Evolutionary conservation across 306 rosid species (phyloP).

Genomic region (Hylodesmum podocarpum): DNA sequence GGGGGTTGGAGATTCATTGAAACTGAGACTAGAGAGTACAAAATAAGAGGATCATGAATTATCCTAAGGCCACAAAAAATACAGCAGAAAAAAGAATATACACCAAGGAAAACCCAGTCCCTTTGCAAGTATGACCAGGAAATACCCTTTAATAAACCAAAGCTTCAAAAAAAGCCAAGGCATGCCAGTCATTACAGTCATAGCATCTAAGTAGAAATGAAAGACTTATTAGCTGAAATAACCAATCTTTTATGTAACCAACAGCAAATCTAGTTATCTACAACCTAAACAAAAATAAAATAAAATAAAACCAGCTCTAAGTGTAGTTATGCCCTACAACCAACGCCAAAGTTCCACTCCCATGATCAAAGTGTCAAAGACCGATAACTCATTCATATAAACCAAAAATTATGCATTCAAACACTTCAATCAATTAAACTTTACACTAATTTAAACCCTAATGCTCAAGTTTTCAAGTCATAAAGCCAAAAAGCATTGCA

Average conservation of each 20-base stretch:
- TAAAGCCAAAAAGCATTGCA: constrained; percentile 14
- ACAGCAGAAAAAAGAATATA: background rate
- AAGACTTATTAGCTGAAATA: background rate
- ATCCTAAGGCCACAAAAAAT: background rate
- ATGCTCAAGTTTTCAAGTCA: too few relatives aligned
- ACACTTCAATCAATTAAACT: too few relatives aligned
- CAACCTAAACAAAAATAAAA: background rate
- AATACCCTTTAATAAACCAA: background rate
- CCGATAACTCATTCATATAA: background rate
- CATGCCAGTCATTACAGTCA: background rate
- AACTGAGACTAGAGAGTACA: background rate
- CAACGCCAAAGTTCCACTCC: background rate
- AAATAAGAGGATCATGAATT: background rate
- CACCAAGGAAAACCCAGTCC: background rate
- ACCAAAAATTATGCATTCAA: too few relatives aligned
- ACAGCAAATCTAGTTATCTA: background rate
- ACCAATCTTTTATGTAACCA: background rate
- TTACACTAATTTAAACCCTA: too few relatives aligned
- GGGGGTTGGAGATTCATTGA: background rate
- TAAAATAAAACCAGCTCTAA: background rate
- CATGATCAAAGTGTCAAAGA: background rate
- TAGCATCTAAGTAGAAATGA: background rate
- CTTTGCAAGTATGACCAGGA: background rate
- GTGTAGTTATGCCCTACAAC: background rate
- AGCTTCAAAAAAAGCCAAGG: background rate